phyloP scores from a whole-genome alignment of 179 eudicot species.

The Actinidia chinensis region DNA sequence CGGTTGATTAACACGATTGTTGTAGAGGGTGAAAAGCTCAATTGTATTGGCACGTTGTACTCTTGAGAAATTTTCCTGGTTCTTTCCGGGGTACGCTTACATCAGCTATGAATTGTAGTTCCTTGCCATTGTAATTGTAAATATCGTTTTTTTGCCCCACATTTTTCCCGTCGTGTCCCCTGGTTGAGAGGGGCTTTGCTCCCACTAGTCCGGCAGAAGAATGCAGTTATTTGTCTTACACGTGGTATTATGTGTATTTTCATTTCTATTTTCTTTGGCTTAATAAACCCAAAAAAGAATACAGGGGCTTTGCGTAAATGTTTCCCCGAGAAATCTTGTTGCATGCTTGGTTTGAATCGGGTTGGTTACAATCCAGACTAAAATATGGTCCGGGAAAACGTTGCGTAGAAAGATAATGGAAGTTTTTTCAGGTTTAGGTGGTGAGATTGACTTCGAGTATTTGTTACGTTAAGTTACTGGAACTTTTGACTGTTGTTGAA shows the following conservation, averaged over 20 bases:
- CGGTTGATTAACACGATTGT: constrained; percentile 12
- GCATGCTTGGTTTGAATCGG: background rate
- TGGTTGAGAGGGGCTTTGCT: constrained; percentile 20
- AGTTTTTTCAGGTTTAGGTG: no score
- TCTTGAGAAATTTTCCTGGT: background rate
- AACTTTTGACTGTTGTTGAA: no score
- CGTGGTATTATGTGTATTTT: constrained; percentile 26
- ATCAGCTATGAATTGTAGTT: constrained; percentile 25
- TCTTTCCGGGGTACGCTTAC: constrained; percentile 15
- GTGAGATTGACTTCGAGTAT: no score
- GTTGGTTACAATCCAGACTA: background rate
- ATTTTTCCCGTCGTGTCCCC: constrained; percentile 28
- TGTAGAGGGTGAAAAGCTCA: constrained; percentile 27
- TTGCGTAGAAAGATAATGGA: no score
- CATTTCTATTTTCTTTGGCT: constrained; percentile 26
- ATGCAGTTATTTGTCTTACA: constrained; percentile 34
- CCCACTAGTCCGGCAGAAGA: constrained; percentile 35
- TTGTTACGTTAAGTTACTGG: no score
- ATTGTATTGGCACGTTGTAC: constrained; percentile 25
- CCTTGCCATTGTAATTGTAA: constrained; percentile 42
- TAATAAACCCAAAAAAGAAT: constrained; percentile 24
- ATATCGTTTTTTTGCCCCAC: constrained; percentile 31
- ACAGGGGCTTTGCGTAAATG: no score
- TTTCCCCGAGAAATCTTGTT: no score
- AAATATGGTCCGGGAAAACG: no score